Evolutionary conservation across 2,329 filamentous ascomycete species (phyloP).

Genomic region (Pseudogymnoascus sp.): DNA sequence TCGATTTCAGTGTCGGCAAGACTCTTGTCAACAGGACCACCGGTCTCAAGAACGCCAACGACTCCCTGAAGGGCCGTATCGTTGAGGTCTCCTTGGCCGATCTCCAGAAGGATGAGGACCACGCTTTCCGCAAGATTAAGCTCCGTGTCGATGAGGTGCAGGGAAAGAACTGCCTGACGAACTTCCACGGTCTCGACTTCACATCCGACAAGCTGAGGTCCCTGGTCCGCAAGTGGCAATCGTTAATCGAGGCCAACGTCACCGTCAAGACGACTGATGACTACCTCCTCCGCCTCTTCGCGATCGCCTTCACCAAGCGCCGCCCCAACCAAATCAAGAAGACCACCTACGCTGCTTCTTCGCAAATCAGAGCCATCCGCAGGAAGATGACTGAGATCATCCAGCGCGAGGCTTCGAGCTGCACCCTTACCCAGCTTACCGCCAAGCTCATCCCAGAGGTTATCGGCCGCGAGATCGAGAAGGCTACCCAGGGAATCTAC

Average conservation of each 20-base stretch:
- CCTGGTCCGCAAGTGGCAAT: conserved; percentile 99
- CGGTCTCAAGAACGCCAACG: conserved; percentile 99
- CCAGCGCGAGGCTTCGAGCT: conserved; percentile 85
- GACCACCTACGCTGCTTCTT: conserved; percentile 96
- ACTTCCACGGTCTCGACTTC: conserved; percentile 99
- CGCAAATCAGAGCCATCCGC: conserved; percentile 95
- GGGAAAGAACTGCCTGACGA: conserved; percentile 99
- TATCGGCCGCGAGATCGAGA: conserved; percentile 99
- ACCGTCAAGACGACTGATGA: conserved; percentile 99
- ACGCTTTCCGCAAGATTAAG: conserved; percentile 99
- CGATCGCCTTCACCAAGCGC: conserved; percentile 98
- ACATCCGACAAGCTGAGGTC: conserved; percentile 99
- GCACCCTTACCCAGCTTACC: conserved; percentile 92
- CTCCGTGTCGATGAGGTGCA: conserved; percentile 97
- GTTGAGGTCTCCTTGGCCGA: conserved; percentile 98
- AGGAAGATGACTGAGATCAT: conserved; percentile 99
- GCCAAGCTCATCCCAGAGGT: conserved; percentile 99
- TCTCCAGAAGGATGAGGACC: conserved; percentile 99
- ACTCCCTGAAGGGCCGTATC: conserved; percentile 96
- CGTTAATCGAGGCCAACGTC: conserved; percentile 98
- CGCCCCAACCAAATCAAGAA: conserved; percentile 99
- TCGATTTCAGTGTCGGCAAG: conserved; percentile 80
- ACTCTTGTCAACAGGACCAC: conserved; percentile 99
- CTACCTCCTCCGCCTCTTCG: conserved; percentile 98
- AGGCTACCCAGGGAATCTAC: conserved; percentile 98